A percentile compares a stretch with the other conserved stretches of the same genome.
phyloP scores from a whole-genome alignment of 225 moss, liverwort and hornwort species.

The Neckera pumila region DNA sequence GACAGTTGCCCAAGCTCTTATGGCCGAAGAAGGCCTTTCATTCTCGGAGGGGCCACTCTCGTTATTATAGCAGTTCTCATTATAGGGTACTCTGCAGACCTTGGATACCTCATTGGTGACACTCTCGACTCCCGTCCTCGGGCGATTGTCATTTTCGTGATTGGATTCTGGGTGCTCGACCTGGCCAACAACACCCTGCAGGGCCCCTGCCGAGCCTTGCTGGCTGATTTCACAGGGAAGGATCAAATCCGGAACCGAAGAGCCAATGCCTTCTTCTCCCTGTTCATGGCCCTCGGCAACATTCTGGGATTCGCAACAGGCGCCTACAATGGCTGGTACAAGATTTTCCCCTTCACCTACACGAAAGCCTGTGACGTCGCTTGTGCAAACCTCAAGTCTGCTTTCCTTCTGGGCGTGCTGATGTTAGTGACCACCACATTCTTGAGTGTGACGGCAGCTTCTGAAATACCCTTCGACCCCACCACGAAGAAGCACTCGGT shows the following conservation, averaged over 20 bases:
- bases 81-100: slow-evolving; percentile 64
- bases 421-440: slow-evolving; percentile 45
- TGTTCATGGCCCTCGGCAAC: slow-evolving; percentile 90
- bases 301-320: slow-evolving; percentile 82
- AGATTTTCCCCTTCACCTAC: slow-evolving; percentile 31
- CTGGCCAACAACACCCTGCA: slow-evolving; percentile 88
- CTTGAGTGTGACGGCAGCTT: slow-evolving; percentile 68
- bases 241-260: slow-evolving; percentile 57
- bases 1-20: slow-evolving; percentile 57
- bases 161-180: slow-evolving; percentile 86
- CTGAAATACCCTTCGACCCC: slow-evolving; percentile 60
- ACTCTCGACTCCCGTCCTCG: slow-evolving; percentile 9
- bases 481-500: background rate
- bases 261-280: slow-evolving; percentile 79
- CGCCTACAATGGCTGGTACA: slow-evolving; percentile 68
- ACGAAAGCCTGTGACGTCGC: slow-evolving; percentile 49
- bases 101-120: slow-evolving; percentile 60
- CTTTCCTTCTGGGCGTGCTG: slow-evolving; percentile 64
- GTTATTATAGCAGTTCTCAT: slow-evolving; percentile 51
- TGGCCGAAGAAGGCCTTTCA: slow-evolving; percentile 72
- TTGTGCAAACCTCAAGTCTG: slow-evolving; percentile 84
- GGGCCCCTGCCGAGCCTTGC: slow-evolving; percentile 75
- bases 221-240: slow-evolving; percentile 85
- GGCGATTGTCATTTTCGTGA: slow-evolving; percentile 56
- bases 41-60: slow-evolving; percentile 47